A percentile compares a stretch with the other conserved stretches of the same genome.
These are phyloP conservation scores for Mollisiaceae sp. DNA, from an alignment of 2,329 filamentous ascomycete genomes.

Conservation along the genomic window DNA sequence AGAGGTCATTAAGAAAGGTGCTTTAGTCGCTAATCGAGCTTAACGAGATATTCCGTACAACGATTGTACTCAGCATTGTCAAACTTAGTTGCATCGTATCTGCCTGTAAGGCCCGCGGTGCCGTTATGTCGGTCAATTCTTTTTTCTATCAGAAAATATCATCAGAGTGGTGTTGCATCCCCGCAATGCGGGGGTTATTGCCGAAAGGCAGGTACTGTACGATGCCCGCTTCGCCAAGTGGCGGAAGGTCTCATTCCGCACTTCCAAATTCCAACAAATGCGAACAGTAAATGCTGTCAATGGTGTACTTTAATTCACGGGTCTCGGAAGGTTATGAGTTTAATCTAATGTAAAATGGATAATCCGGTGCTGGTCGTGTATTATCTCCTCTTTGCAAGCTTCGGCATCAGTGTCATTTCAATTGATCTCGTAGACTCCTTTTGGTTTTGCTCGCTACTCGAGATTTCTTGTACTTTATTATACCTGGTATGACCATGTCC, in stretches of 20 bases:
- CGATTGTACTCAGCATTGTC: not conserved
- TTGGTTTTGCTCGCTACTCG: not conserved
- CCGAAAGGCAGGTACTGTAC: conserved; percentile 5
- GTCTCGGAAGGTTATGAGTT: not conserved
- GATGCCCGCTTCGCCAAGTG: not conserved
- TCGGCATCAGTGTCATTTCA: not conserved
- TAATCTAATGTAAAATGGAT: not conserved
- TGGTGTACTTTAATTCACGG: not conserved
- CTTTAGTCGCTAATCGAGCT: conserved; percentile 20
- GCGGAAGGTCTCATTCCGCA: not conserved
- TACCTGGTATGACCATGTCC: not conserved
- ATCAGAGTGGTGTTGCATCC: not conserved
- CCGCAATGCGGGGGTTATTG: conserved; percentile 3
- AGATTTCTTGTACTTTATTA: not conserved
- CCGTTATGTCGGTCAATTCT: conserved; percentile 19
- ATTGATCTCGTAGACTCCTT: not conserved
- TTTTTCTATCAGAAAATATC: not conserved
- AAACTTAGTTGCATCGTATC: conserved; percentile 3
- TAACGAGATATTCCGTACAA: not conserved
- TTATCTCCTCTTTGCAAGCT: not conserved
- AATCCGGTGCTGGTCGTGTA: not conserved
- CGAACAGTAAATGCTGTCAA: not conserved
- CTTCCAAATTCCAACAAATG: not conserved
- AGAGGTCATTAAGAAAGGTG: conserved; percentile 33
- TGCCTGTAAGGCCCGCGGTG: conserved; percentile 27